Conservation (phyloP, 768 basidiomycete genomes). For the Boletus coccyginus region DNA sequence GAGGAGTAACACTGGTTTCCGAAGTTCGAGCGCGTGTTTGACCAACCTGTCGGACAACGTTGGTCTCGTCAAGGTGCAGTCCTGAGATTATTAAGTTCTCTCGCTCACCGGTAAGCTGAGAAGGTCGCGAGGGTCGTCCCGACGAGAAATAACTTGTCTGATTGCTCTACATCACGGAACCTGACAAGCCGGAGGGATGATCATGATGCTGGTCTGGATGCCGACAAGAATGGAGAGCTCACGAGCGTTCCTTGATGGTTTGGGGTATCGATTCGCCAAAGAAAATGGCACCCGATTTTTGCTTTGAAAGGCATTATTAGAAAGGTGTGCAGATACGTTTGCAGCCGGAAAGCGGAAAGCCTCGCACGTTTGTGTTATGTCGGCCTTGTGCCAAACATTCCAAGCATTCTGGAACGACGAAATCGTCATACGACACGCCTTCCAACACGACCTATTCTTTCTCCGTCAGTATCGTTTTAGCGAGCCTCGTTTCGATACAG, state of each 20-base stretch:
- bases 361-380: conserved; percentile 54
- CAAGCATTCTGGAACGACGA: conserved; percentile 77
- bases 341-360: conserved; percentile 12
- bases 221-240: conserved; percentile 22
- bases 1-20: conserved; percentile 77
- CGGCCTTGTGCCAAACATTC: conserved; percentile 59
- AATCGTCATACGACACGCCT: conserved; percentile 72
- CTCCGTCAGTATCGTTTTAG: background rate
- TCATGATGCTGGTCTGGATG: background rate
- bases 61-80: background rate
- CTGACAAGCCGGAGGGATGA: conserved; percentile 32
- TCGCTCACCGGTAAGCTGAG: conserved; percentile 74
- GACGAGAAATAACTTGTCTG: conserved; percentile 72
- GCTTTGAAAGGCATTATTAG: conserved; percentile 42
- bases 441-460: conserved; percentile 68
- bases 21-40: conserved; percentile 70
- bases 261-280: conserved; percentile 86
- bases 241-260: conserved; percentile 70
- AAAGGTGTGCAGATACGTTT: too few relatives aligned
- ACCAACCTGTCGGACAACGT: conserved; percentile 51
- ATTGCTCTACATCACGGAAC: conserved; percentile 52
- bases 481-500: conserved; percentile 22
- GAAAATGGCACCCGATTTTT: conserved; percentile 82
- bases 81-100: background rate
- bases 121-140: conserved; percentile 94